Evolutionary conservation across 179 eudicot genomes (phyloP), one percentile per base, ranked within the genome.

Genomic region (Carnegiea gigantea): DNA sequence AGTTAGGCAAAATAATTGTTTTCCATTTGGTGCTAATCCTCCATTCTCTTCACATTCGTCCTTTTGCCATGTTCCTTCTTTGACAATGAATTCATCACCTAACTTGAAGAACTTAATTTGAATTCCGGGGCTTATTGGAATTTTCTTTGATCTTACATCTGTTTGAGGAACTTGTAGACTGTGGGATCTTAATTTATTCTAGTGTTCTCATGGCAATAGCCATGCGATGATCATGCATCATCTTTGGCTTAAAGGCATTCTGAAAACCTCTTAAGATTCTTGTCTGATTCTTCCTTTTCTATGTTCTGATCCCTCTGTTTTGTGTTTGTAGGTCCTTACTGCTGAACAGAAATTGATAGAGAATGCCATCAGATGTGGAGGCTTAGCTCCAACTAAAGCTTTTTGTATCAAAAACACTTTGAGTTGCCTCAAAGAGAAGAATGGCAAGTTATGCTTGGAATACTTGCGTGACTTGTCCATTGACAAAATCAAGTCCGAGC

Each of bases 321-420:
- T 59, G 23, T 46, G 62, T 54, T 33, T 77, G 40, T 62, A 93
- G 98, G 98, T 94, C 74, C 89, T 90, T 79, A 91, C 87, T 46
- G 95, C 98, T 77, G 95, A 94, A 77, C 76, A 88, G n/a, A 89
- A 86, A 74, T 76, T 77, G 84, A 65, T 94, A 67, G 95, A 94
- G 89, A 77, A 93, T 89, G 93, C 97, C 65, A 94, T 93, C 80
- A 91, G 93, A 89, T 93, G 98, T 76, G 98, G 98, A 79, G 98
- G 98, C 23, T 87, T 94, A 79, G 98, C 98, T 49, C 94, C 93
- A 18, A 91, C 95, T 49, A 94, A 94, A 87, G 90, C 93, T 57
- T 70, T 94, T 70, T 94, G 97, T 83, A 94, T 94, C 20, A 94
- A 83, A 88, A 91, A 90, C 77, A 78, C 93, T 20, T 84, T 94